Base-by-base conservation (phyloP, 2,329 filamentous ascomycete species). In the Pseudocercospora musae region DNA sequence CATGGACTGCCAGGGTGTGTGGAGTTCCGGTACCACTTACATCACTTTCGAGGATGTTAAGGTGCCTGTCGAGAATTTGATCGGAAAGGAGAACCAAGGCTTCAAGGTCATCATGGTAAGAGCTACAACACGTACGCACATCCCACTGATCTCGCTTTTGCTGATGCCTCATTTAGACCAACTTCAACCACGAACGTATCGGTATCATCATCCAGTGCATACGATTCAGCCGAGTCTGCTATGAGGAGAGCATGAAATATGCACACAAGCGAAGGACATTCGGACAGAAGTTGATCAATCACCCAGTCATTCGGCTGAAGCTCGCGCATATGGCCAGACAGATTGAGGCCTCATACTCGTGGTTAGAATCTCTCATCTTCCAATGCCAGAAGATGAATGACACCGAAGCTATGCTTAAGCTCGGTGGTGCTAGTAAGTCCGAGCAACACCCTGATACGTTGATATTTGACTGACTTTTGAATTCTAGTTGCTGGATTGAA, bases 41-140 rank as follows among this genome's bases (percentile, higher is more conserved):
- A 89, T 99, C 75, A 97, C 94, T 48, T 98, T 98, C 70, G 95
- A 99, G 78, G 95, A 99, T 75, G 95, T 98, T 79, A 98, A 98
- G 83, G 95, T 99, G 0, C 95, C 95, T 1, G 95, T 98, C n/a
- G 94, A 96, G 85, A 98, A 99, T 82, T 79, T 99, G 71, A 88
- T 99, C 64, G 95, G 95, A 80, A 98, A 97, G 83, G 89, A 96
- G 82, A 96, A 99, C 84, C 89, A 96, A 77, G 95, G 95, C 42
- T 99, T 99, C 87, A 91, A 93, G 80, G 92, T 96, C 75, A 94
- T 99, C 83, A 98, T 98, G 94, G 33, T 37, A 97, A 92, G 76
- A 97, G 97, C 85, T 97, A 97, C n/a, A n/a, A n/a, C n/a, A n/a
- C n/a, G n/a, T n/a, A n/a, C n/a, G n/a, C n/a, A n/a, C n/a, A n/a